Evolutionary conservation across 2,329 filamentous ascomycete species (phyloP).

Genomic region (Neofusicoccum laricinum): DNA sequence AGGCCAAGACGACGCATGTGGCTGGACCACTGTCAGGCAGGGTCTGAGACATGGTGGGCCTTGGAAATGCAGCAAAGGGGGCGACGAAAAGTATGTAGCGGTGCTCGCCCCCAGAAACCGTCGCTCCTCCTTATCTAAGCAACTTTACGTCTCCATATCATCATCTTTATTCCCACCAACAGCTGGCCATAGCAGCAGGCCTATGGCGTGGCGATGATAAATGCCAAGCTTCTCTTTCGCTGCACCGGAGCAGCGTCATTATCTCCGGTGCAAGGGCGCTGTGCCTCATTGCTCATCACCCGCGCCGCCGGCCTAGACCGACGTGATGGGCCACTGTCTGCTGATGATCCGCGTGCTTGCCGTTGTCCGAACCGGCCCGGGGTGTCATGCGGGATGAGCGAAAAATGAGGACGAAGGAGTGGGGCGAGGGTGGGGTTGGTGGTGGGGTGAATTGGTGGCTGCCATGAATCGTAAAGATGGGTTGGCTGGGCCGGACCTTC

Average conservation of each 20-base stretch:
- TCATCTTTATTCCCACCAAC: neutral
- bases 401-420: neutral
- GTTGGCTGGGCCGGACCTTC: neutral
- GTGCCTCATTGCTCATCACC: neutral
- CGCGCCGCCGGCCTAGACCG: neutral
- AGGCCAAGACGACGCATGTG: neutral
- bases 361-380: neutral
- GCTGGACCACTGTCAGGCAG: neutral
- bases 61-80: neutral
- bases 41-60: neutral
- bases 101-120: no score
- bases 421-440: neutral
- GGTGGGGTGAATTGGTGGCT: conserved; percentile 4
- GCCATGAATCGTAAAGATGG: conserved; percentile 3
- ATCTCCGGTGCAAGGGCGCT: neutral
- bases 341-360: neutral
- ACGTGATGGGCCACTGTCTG: neutral
- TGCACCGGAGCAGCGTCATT: neutral
- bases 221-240: neutral
- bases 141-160: neutral
- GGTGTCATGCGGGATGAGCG: conserved; percentile 2
- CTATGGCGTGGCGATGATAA: no score
- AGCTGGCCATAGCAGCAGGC: no score
- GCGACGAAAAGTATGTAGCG: neutral
- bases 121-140: no score